Percentiles rank a stretch among this genome's conserved stretches.
Conservation (phyloP, 2,329 filamentous ascomycete genomes). For the Ambrosiella cleistominuta region DNA sequence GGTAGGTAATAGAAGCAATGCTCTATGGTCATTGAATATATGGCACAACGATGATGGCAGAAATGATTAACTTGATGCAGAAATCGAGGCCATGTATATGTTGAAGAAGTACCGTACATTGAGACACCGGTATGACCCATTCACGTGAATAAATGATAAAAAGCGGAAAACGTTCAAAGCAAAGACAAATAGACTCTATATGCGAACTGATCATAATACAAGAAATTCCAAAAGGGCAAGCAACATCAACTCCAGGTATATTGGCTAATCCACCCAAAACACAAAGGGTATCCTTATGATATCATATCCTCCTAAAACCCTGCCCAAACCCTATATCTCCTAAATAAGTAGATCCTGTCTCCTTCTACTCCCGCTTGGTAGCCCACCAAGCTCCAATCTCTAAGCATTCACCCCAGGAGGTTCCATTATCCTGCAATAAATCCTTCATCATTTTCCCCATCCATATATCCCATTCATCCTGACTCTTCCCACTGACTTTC, state of each 20-base stretch:
- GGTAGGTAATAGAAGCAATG: slow-evolving; percentile 30
- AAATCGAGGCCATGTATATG: slow-evolving; percentile 90
- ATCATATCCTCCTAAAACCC: not conserved
- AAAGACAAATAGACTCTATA: slow-evolving; percentile 7
- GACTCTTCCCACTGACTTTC: slow-evolving; percentile 68
- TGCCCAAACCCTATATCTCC: not conserved
- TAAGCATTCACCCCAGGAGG: slow-evolving; percentile 70
- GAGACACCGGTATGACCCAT: slow-evolving; percentile 56
- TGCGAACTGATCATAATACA: not conserved
- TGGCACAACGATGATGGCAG: not conserved
- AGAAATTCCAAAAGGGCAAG: not conserved
- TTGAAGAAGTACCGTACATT: slow-evolving; percentile 78
- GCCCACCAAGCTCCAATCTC: slow-evolving; percentile 78
- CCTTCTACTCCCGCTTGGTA: slow-evolving; percentile 38
- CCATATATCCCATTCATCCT: slow-evolving; percentile 88
- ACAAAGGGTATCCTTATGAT: not conserved
- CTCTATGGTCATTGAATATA: no score
- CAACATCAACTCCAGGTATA: not conserved
- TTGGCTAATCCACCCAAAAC: not conserved
- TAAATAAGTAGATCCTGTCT: not conserved
- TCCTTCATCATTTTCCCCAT: slow-evolving; percentile 73
- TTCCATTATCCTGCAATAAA: slow-evolving; percentile 60
- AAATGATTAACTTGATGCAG: slow-evolving; percentile 25
- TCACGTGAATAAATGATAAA: slow-evolving; percentile 5
- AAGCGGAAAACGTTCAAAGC: not conserved